phyloP scores from a whole-genome alignment of 768 basidiomycete species.

The Lactifluus pinguis region DNA sequence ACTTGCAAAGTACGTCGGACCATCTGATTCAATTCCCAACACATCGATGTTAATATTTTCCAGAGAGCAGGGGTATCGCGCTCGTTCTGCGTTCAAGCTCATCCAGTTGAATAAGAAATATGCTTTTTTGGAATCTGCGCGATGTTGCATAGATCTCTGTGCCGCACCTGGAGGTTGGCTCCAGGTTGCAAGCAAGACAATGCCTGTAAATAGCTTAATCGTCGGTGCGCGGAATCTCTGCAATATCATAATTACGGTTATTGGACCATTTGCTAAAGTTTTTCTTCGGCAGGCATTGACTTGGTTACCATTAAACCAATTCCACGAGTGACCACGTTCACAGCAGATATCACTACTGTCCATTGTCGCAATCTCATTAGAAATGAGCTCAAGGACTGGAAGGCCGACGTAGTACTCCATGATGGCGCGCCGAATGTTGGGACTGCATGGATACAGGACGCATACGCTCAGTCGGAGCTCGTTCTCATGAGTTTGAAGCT shows the following conservation, averaged over 20 bases:
- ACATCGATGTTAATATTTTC: neutral
- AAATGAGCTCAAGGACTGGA: constrained; percentile 93
- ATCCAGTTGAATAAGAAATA: constrained; percentile 99
- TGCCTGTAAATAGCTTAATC: constrained; percentile 88
- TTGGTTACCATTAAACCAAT: constrained; percentile 94
- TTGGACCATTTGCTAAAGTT: neutral
- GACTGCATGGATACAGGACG: constrained; percentile 98
- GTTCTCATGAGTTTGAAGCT: constrained; percentile 93
- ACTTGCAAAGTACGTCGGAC: constrained; percentile 63
- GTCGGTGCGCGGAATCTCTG: constrained; percentile 48
- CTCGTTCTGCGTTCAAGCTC: constrained; percentile 98
- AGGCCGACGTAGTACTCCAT: constrained; percentile 95
- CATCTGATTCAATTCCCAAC: constrained; percentile 5
- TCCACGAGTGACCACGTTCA: constrained; percentile 84
- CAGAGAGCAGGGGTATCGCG: constrained; percentile 98
- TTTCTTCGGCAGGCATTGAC: constrained; percentile 63
- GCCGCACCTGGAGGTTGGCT: constrained; percentile 99
- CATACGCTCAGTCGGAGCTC: constrained; percentile 93
- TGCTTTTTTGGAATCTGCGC: constrained; percentile 76
- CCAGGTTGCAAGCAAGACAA: constrained; percentile 96
- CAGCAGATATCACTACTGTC: constrained; percentile 88
- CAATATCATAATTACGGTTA: neutral
- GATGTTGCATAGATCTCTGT: constrained; percentile 95
- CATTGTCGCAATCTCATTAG: constrained; percentile 84
- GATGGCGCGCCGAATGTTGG: constrained; percentile 99